phyloP scores from a whole-genome alignment of 1,139 yeast species.

The Saccharomycopsis hybrid region DNA sequence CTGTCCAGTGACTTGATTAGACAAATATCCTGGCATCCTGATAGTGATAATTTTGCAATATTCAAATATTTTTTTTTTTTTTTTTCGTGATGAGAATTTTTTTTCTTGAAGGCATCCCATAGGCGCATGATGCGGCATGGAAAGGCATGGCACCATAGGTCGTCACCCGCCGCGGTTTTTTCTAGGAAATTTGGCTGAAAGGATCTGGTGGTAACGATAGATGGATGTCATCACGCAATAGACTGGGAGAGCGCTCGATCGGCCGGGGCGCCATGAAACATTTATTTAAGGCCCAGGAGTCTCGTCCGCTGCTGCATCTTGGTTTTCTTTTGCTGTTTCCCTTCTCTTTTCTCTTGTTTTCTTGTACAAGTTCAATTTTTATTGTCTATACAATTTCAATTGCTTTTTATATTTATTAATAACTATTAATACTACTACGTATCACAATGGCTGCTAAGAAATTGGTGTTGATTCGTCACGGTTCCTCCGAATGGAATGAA shows the following conservation, averaged over 20 bases:
- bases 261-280: neutral
- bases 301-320: neutral
- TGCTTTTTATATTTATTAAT: neutral
- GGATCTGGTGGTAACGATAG: neutral
- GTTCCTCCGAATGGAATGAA: conserved; percentile 98
- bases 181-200: neutral
- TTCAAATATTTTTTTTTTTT: too few relatives aligned
- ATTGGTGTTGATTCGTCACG: conserved; percentile 89
- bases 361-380: too few relatives aligned
- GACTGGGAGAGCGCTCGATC: too few relatives aligned
- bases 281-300: neutral
- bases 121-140: too few relatives aligned
- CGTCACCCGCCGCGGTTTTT: neutral
- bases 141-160: too few relatives aligned
- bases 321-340: neutral
- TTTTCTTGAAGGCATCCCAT: too few relatives aligned
- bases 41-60: too few relatives aligned
- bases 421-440: neutral
- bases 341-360: neutral
- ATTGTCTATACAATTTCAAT: neutral
- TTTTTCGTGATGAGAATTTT: too few relatives aligned
- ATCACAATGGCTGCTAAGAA: conserved; percentile 38
- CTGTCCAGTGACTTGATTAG: too few relatives aligned
- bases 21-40: too few relatives aligned
- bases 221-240: conserved; percentile 10